Evolutionary conservation across 2,329 filamentous ascomycete genomes (phyloP).

Genomic region (Pseudopithomyces maydicus): DNA sequence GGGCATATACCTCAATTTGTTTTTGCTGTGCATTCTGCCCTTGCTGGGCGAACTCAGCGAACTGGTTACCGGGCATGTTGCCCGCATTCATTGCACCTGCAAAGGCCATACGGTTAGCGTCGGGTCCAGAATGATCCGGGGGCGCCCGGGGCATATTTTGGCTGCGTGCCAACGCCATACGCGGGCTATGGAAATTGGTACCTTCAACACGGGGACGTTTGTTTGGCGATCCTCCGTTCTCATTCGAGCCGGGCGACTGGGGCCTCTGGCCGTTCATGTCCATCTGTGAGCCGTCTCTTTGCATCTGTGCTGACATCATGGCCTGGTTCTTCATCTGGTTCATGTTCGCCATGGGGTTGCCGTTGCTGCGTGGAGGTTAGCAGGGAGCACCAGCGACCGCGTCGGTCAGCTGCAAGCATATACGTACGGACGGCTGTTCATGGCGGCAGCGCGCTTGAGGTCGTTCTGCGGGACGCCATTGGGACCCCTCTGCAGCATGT

Average conservation of each 20-base stretch:
- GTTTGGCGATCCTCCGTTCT: constrained; percentile 89
- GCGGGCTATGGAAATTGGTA: constrained; percentile 23
- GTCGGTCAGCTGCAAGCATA: neutral
- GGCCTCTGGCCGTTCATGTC: constrained; percentile 79
- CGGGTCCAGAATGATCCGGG: constrained; percentile 58
- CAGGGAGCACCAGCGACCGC: neutral
- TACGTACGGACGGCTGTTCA: constrained; percentile 75
- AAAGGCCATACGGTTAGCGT: constrained; percentile 64
- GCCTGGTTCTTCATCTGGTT: constrained; percentile 59
- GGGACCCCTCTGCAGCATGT: constrained; percentile 70
- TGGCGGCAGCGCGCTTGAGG: constrained; percentile 76
- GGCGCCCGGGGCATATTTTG: constrained; percentile 22
- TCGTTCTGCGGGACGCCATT: constrained; percentile 67
- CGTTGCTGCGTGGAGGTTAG: constrained; percentile 21
- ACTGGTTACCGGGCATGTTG: constrained; percentile 75
- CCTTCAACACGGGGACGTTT: constrained; percentile 86
- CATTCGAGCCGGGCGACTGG: constrained; percentile 79
- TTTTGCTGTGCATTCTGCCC: constrained; percentile 71
- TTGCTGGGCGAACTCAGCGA: constrained; percentile 66
- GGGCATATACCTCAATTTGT: constrained; percentile 84
- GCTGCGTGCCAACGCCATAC: constrained; percentile 23
- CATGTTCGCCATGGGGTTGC: constrained; percentile 66
- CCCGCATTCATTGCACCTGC: constrained; percentile 76
- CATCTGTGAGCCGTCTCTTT: constrained; percentile 84
- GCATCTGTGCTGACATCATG: constrained; percentile 76